These are phyloP conservation scores for Talaromyces sp. DNA, from an alignment of 2,329 filamentous ascomycete species.

Conservation along the genomic window DNA sequence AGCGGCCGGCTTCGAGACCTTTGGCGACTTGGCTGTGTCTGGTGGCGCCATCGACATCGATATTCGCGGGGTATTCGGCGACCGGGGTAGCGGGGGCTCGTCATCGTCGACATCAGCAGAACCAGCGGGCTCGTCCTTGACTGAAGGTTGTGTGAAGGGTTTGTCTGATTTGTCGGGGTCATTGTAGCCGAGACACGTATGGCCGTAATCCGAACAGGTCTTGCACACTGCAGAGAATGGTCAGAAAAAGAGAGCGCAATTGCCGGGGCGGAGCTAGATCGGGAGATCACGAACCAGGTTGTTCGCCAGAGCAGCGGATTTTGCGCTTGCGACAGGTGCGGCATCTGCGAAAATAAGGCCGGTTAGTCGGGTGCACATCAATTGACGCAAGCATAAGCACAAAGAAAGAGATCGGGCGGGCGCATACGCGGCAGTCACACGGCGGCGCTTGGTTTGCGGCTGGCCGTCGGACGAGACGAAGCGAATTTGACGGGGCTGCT, in stretches of 20 bases:
- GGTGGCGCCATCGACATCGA: conserved; percentile 11
- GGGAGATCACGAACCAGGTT: conserved; percentile 44
- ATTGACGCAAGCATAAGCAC: not conserved
- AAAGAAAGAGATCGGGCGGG: conserved; percentile 2
- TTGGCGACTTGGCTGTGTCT: conserved; percentile 14
- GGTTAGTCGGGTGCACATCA: not conserved
- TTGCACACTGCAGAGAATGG: conserved; percentile 49
- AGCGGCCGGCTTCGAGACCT: conserved; percentile 11
- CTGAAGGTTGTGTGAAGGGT: conserved; percentile 18
- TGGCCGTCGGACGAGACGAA: conserved; percentile 80
- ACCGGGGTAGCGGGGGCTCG: not conserved
- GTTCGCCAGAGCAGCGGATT: conserved; percentile 68
- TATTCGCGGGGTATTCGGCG: conserved; percentile 12
- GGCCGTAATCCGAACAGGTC: conserved; percentile 66
- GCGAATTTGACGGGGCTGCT: conserved; percentile 50
- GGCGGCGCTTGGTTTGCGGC: conserved; percentile 69
- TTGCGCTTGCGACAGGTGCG: conserved; percentile 70
- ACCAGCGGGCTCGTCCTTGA: conserved; percentile 13
- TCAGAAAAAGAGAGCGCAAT: conserved; percentile 7
- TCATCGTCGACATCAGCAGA: conserved; percentile 15
- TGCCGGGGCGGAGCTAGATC: not conserved
- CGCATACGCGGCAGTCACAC: conserved; percentile 70
- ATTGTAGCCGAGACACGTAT: conserved; percentile 62
- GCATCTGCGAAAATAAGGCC: conserved; percentile 43
- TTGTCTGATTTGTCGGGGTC: conserved; percentile 37